Evolutionary conservation across 176 grass and related monocot species (phyloP).

Genomic region (Eleusine indica): DNA sequence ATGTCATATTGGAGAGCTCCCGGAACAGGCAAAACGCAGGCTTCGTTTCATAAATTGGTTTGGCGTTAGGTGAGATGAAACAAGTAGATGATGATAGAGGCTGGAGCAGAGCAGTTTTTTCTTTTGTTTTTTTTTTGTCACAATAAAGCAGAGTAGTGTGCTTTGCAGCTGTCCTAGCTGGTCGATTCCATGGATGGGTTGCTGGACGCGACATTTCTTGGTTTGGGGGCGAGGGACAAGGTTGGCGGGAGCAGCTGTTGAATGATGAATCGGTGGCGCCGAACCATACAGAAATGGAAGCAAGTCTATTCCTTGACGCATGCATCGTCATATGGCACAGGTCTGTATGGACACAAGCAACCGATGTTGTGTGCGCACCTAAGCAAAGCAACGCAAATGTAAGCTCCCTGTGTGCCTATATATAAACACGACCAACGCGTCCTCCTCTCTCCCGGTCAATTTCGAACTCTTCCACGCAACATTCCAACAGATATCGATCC

Average conservation of each 20-base stretch:
- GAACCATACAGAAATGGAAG: not conserved
- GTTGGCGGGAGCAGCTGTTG: too few species aligned
- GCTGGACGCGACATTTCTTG: not conserved
- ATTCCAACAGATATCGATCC: not conserved
- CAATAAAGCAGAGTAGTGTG: not conserved
- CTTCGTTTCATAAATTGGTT: too few species aligned
- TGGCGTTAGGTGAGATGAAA: too few species aligned
- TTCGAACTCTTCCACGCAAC: not conserved
- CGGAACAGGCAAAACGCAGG: too few species aligned
- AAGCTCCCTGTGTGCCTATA: not conserved
- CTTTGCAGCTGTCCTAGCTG: not conserved
- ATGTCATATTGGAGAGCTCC: too few species aligned
- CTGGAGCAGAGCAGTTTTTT: too few species aligned
- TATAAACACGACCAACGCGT: not conserved
- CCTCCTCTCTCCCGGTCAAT: not conserved
- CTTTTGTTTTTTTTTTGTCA: too few species aligned
- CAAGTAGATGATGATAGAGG: too few species aligned
- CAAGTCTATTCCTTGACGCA: not conserved
- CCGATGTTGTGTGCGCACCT: not conserved
- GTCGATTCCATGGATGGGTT: not conserved
- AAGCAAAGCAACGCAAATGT: not conserved
- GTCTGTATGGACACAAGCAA: not conserved
- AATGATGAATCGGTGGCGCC: too few species aligned
- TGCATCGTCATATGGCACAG: not conserved
- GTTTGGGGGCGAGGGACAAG: too few species aligned